Conservation (phyloP, 805 yeast genomes). For the Saccharomycopsis capsularis region DNA sequence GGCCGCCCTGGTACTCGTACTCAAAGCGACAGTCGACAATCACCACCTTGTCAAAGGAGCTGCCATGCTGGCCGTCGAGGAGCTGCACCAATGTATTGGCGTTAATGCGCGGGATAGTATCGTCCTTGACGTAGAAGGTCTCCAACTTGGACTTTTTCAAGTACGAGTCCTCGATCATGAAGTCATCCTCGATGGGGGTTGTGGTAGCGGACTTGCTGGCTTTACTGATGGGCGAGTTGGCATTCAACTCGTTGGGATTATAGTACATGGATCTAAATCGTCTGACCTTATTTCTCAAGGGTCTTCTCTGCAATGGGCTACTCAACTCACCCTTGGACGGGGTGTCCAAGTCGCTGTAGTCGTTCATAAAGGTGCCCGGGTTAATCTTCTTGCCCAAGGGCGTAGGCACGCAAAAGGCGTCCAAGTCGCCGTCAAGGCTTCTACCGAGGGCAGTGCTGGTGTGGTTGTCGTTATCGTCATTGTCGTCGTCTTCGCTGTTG, state of each 20-base stretch:
- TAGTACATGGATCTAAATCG: conserved; percentile 68
- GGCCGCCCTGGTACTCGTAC: conserved; percentile 92
- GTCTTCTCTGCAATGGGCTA: conserved; percentile 33
- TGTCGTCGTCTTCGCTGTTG: conserved; percentile 20
- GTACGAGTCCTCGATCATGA: conserved; percentile 9
- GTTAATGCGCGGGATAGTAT: conserved; percentile 48
- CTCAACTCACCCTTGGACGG: conserved; percentile 30
- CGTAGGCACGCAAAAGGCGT: conserved; percentile 19
- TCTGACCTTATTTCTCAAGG: conserved; percentile 37
- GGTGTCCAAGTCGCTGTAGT: conserved; percentile 19
- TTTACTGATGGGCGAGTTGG: conserved; percentile 26
- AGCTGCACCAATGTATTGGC: conserved; percentile 37
- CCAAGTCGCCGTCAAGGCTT: no score
- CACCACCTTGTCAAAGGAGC: conserved; percentile 47
- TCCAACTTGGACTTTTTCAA: conserved; percentile 31
- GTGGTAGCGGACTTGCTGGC: conserved; percentile 4
- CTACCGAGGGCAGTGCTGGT: neutral
- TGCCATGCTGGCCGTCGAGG: conserved; percentile 31
- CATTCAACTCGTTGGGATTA: conserved; percentile 40
- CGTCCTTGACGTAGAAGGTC: conserved; percentile 42
- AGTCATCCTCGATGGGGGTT: conserved; percentile 12
- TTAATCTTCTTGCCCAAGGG: conserved; percentile 23
- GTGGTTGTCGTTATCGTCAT: conserved; percentile 20
- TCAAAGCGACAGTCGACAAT: conserved; percentile 88
- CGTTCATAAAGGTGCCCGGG: conserved; percentile 21